Conservation (phyloP, 768 basidiomycete species). For the Pulveroboletus frians region DNA sequence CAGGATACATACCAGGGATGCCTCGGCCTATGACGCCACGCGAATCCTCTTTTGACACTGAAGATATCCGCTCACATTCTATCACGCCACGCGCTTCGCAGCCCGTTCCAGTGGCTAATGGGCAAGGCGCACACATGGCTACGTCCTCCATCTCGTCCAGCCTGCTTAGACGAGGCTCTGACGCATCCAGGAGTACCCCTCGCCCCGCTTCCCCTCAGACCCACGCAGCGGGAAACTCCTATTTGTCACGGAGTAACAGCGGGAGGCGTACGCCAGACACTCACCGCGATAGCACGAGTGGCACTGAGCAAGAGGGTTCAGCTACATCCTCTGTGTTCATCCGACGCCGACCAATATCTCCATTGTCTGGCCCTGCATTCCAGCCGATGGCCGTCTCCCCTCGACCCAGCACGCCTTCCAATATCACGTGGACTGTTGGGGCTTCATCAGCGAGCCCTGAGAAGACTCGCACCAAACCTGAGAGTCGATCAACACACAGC, state of each 20-base stretch:
- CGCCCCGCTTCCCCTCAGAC: slow-evolving; percentile 45
- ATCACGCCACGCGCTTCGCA: slow-evolving; percentile 76
- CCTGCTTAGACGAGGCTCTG: slow-evolving; percentile 51
- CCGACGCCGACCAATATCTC: slow-evolving; percentile 67
- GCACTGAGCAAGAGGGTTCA: slow-evolving; percentile 38
- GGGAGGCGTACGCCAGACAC: slow-evolving; percentile 64
- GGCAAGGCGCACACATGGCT: slow-evolving; percentile 32
- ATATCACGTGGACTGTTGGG: slow-evolving; percentile 62
- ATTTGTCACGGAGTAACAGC: slow-evolving; percentile 54
- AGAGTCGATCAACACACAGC: slow-evolving; percentile 37
- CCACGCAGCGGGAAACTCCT: slow-evolving; percentile 38
- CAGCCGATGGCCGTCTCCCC: slow-evolving; percentile 56
- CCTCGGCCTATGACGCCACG: slow-evolving; percentile 88
- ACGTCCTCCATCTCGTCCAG: slow-evolving; percentile 34
- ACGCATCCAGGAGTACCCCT: slow-evolving; percentile 45
- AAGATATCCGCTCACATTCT: slow-evolving; percentile 67
- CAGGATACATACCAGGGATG: slow-evolving; percentile 89
- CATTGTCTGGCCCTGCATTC: slow-evolving; percentile 55
- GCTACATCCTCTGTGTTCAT: slow-evolving; percentile 49
- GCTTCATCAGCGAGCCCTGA: slow-evolving; percentile 29
- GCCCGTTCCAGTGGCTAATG: slow-evolving; percentile 40
- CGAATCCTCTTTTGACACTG: slow-evolving; percentile 56
- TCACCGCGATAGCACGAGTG: slow-evolving; percentile 33
- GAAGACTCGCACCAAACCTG: slow-evolving; percentile 28
- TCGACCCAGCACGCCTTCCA: slow-evolving; percentile 61